Evolutionary conservation across 2,329 filamentous ascomycete species (phyloP), one percentile per base, ranked within the genome.

Genomic region (Lecanicillium sp.): DNA sequence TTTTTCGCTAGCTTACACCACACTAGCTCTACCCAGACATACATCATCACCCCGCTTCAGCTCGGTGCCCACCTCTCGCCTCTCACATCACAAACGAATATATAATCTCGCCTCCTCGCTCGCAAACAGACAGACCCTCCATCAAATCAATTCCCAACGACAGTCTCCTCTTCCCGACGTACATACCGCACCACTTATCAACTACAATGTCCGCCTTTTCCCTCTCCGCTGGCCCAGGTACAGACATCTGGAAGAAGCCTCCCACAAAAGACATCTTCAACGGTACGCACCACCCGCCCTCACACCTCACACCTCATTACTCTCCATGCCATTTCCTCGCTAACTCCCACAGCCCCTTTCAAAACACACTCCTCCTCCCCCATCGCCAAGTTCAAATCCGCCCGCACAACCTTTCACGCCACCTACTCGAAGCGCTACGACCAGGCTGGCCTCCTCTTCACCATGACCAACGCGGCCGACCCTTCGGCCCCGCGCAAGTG

Each of bases 231-330:
- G 52, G 61, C 0, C 69, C 81, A 0, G 69, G 68, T 22, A 87
- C 82, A 27, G 84, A 89, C 59, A 76, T 88, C 54, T 90, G 84
- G 84, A 78, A 81, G 56, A 86, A 86, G 56, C 78, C 81, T 1
- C 81, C 82, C 0, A 62, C 68, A n/a, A 74, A 72, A 12, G 68
- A 79, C 42, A 66, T 73, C 47, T 86, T 84, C 65, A 82, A 74
- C 50, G 81, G 71, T 71, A 52, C 40, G 37, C 14, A 29, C 33
- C 13, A 39, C 33, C 33, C 32, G 27, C 29, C 36, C n/a, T 10
- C 29, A 25, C 14, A 19, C 4, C n/a, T 22, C 25, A 25, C 28
- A 11, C 6, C 6, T 25, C 6, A 6, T 7, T 6, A 14, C 6
- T 13, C 12, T 30, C 12, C n/a, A 13, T 7, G 29, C 29, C 6